phyloP scores from a whole-genome alignment of 306 rosid genomes.

The Sphenostylis stenocarpa region DNA sequence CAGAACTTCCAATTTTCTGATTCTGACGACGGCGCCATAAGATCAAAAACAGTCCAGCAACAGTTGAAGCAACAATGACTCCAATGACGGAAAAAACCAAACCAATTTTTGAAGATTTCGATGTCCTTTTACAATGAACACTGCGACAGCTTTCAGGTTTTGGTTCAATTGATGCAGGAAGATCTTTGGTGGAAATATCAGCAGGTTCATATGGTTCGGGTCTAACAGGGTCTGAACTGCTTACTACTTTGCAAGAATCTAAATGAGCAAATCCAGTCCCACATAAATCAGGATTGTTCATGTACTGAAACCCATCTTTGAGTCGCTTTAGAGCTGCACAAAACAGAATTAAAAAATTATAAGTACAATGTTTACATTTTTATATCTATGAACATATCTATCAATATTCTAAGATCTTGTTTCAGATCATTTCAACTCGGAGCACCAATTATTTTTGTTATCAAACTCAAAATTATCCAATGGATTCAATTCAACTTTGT shows the following conservation, averaged over 20 bases:
- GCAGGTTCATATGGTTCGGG: constrained; percentile 77
- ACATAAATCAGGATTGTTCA: constrained; percentile 69
- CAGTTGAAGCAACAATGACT: constrained; percentile 35
- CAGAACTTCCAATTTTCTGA: constrained; percentile 56
- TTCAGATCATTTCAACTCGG: no score
- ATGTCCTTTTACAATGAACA: constrained; percentile 46
- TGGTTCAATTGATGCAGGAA: constrained; percentile 59
- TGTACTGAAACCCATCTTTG: constrained; percentile 57
- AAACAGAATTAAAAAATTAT: no score
- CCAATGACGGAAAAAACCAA: constrained; percentile 55
- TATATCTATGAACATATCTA: no score
- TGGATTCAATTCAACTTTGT: no score
- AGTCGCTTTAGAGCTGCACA: constrained; percentile 60
- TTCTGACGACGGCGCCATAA: constrained; percentile 47
- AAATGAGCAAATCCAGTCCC: constrained; percentile 65
- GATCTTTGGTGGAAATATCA: constrained; percentile 42
- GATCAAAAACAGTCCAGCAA: constrained; percentile 38
- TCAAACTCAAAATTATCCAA: no score
- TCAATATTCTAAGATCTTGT: no score
- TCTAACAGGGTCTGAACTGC: constrained; percentile 48
- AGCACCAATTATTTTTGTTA: no score
- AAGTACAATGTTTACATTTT: no score
- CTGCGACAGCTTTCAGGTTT: constrained; percentile 42
- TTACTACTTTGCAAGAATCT: constrained; percentile 46
- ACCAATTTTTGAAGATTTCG: constrained; percentile 53